Percentiles rank a stretch among this genome's conserved stretches.
Conservation (phyloP, 345 rosid genomes). For the Syzygium aqueum region DNA sequence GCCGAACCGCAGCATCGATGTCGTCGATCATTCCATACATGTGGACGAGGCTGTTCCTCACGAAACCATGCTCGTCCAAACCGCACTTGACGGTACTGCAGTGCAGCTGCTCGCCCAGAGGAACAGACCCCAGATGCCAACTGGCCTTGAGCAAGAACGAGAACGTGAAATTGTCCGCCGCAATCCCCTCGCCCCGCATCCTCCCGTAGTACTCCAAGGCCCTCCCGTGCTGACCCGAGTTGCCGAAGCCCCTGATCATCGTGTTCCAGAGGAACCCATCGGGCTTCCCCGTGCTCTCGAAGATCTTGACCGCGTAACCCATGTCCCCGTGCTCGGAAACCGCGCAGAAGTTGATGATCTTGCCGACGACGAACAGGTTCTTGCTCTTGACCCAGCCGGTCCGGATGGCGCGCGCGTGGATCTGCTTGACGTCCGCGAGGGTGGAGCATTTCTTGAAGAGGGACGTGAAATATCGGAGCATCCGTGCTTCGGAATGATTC, state of each 20-base stretch:
- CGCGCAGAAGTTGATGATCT: slow-evolving; percentile 26
- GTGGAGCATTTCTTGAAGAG: slow-evolving; percentile 25
- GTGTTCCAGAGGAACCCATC: slow-evolving; percentile 44
- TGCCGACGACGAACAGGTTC: slow-evolving; percentile 16
- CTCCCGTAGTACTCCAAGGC: slow-evolving; percentile 14
- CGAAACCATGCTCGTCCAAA: slow-evolving; percentile 16
- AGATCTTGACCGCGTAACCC: slow-evolving; percentile 22
- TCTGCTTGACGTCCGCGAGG: slow-evolving; percentile 9
- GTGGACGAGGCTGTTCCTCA: slow-evolving; percentile 22
- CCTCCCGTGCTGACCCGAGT: neutral
- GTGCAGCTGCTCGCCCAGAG: slow-evolving; percentile 25
- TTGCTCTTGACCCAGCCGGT: slow-evolving; percentile 9
- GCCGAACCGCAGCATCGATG: slow-evolving; percentile 2
- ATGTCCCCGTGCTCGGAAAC: slow-evolving; percentile 24
- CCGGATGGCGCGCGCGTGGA: slow-evolving; percentile 22
- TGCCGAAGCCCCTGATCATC: slow-evolving; percentile 32
- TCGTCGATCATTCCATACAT: slow-evolving; percentile 26
- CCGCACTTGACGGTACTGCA: slow-evolving; percentile 28
- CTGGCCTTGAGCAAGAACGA: slow-evolving; percentile 34
- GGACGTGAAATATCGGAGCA: slow-evolving; percentile 1
- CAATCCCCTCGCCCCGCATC: slow-evolving; percentile 20
- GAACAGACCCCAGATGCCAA: slow-evolving; percentile 16
- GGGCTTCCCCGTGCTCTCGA: slow-evolving; percentile 13
- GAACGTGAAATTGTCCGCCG: slow-evolving; percentile 30
- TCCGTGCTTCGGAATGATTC: neutral